Conservation (phyloP, 106 monocot genomes). For the Platanthera zijinensis region DNA sequence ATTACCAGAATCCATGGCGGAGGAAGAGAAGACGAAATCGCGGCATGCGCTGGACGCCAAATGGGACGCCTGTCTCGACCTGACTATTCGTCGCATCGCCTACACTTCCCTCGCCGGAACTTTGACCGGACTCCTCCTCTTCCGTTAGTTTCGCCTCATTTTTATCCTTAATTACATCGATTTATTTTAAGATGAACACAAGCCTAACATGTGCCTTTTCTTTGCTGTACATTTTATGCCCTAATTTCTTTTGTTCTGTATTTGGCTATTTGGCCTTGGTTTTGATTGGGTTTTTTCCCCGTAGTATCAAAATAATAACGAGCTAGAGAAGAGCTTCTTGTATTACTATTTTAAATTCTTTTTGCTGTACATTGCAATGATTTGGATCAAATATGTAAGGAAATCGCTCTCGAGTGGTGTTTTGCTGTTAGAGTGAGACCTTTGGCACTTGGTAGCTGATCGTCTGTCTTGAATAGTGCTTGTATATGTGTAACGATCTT, state of each 20-base stretch:
- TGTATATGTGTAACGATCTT: no score
- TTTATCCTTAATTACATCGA: not conserved
- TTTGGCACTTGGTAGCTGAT: not conserved
- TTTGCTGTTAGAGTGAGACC: not conserved
- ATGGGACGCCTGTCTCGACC: conserved; percentile 54
- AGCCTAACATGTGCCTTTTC: not conserved
- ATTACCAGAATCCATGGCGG: conserved; percentile 1
- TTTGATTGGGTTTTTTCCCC: not conserved
- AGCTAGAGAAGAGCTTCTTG: not conserved
- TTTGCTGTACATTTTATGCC: not conserved
- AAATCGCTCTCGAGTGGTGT: not conserved
- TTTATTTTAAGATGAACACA: not conserved
- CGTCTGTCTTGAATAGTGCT: not conserved
- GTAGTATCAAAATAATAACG: not conserved
- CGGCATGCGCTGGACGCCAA: conserved; percentile 23
- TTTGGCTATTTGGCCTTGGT: not conserved
- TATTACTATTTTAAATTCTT: not conserved
- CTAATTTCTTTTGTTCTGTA: not conserved
- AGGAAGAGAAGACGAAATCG: conserved; percentile 1
- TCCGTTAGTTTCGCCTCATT: conserved; percentile 22
- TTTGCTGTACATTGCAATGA: not conserved
- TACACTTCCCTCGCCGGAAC: conserved; percentile 52
- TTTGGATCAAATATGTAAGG: not conserved
- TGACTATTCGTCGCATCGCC: conserved; percentile 42
- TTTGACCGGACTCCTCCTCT: conserved; percentile 53